These are phyloP conservation scores for Neofusicoccum umdonicola DNA, from an alignment of 2,329 filamentous ascomycete genomes.

Conservation along the genomic window DNA sequence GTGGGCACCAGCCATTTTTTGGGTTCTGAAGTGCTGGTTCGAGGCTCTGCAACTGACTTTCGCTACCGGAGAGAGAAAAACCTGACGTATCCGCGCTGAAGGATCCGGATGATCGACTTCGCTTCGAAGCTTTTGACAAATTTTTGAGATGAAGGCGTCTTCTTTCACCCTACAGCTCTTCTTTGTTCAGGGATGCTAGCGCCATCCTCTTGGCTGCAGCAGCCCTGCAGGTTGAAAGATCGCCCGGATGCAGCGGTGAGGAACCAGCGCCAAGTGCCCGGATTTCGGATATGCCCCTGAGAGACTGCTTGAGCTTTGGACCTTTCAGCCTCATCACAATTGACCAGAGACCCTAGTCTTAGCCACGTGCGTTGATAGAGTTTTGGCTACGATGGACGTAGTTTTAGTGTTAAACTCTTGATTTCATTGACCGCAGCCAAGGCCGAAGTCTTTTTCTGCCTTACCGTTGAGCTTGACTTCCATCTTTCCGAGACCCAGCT, in stretches of 20 bases:
- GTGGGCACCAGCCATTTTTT: neutral
- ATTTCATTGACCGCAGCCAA: no score
- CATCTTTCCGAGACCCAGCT: no score
- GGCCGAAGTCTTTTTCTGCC: no score
- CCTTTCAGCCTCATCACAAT: neutral
- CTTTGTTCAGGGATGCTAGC: neutral
- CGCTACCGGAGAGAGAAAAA: neutral
- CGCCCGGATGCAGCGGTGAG: neutral
- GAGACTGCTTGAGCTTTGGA: neutral
- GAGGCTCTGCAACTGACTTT: neutral
- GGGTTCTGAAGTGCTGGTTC: neutral
- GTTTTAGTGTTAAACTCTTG: no score
- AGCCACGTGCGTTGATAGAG: no score
- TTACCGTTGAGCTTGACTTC: no score
- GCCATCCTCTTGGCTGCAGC: neutral
- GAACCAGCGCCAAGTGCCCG: neutral
- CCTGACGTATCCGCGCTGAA: no score
- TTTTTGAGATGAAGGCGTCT: neutral
- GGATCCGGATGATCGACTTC: neutral
- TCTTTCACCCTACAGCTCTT: neutral
- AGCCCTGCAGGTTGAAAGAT: neutral
- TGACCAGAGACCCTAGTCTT: neutral
- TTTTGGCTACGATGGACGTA: no score
- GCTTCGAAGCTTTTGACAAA: neutral
- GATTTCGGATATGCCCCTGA: neutral